Conservation (phyloP, 768 basidiomycete species). For the Brasilioporus rufonigricans region DNA sequence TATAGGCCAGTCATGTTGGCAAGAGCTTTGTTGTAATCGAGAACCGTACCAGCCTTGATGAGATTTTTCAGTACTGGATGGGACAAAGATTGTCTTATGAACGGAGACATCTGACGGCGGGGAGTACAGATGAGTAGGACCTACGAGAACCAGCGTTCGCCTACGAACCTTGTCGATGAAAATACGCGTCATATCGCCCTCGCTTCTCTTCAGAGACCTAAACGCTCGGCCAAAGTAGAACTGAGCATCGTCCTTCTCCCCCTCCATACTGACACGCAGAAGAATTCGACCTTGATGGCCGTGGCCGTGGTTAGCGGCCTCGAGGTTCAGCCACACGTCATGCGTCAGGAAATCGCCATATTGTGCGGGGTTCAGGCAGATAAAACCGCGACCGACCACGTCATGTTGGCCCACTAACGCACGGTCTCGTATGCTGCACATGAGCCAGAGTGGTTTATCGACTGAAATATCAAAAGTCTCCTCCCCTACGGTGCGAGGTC, state of each 20-base stretch:
- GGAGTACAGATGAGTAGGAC: not conserved
- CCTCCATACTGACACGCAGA: constrained; percentile 94
- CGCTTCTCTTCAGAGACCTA: constrained; percentile 87
- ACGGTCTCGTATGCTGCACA: constrained; percentile 92
- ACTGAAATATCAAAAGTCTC: constrained; percentile 96
- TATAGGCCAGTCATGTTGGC: constrained; percentile 81
- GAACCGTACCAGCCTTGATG: constrained; percentile 54
- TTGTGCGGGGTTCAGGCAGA: constrained; percentile 86
- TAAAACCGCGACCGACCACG: constrained; percentile 85
- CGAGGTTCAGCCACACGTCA: constrained; percentile 90
- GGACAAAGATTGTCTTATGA: constrained; percentile 86
- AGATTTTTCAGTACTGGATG: constrained; percentile 72
- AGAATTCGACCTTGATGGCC: constrained; percentile 70
- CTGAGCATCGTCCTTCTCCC: constrained; percentile 96
- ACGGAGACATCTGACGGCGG: constrained; percentile 78
- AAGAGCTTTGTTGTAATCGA: constrained; percentile 90
- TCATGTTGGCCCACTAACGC: constrained; percentile 91
- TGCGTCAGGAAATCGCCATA: constrained; percentile 89
- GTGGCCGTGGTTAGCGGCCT: constrained; percentile 44
- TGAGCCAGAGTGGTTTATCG: constrained; percentile 92
- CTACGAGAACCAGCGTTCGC: not conserved
- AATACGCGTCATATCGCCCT: constrained; percentile 92
- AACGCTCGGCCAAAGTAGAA: constrained; percentile 98
- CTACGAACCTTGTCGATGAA: constrained; percentile 89
- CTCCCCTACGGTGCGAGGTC: constrained; percentile 64